Evolutionary conservation across 2,329 filamentous ascomycete genomes (phyloP).

Genomic region (Colletotrichum sansevieriae): DNA sequence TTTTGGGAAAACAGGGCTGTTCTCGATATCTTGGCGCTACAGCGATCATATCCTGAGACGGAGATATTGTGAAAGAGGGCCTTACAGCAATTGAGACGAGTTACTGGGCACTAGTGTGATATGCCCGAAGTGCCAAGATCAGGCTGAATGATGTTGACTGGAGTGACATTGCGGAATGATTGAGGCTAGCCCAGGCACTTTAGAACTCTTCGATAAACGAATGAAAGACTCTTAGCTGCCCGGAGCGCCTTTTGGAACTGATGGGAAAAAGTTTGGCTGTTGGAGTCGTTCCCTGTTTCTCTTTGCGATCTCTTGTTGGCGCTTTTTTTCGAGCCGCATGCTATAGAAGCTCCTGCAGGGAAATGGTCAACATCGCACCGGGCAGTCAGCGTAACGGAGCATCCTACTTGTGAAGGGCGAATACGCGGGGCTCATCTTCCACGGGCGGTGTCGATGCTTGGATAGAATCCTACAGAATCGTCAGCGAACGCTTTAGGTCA

Average conservation of each 20-base stretch:
- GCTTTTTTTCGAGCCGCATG: conserved; percentile 83
- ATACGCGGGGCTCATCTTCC: conserved; percentile 83
- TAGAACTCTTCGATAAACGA: no score
- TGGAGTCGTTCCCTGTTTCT: conserved; percentile 84
- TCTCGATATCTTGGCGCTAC: background rate
- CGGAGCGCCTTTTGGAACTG: conserved; percentile 77
- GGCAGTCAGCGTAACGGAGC: background rate
- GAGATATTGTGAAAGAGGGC: conserved; percentile 2
- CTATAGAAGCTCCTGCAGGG: conserved; percentile 82
- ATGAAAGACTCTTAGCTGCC: conserved; percentile 44
- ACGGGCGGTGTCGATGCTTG: conserved; percentile 50
- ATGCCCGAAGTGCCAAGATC: background rate
- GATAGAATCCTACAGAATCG: conserved; percentile 60
- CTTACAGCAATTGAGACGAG: background rate
- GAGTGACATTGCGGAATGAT: background rate
- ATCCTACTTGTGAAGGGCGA: conserved; percentile 60
- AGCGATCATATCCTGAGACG: background rate
- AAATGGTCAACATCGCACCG: conserved; percentile 7
- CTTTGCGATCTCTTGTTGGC: conserved; percentile 82
- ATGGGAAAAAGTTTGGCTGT: conserved; percentile 85
- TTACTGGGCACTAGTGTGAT: background rate
- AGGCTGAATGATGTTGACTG: background rate
- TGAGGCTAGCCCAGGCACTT: no score
- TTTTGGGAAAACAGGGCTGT: conserved; percentile 1
- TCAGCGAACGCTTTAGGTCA: conserved; percentile 8